Percentiles rank a stretch among this genome's conserved stretches.
These are phyloP conservation scores for Chondrus crispus DNA, from an alignment of 23 red algal genomes.

Conservation along the genomic window DNA sequence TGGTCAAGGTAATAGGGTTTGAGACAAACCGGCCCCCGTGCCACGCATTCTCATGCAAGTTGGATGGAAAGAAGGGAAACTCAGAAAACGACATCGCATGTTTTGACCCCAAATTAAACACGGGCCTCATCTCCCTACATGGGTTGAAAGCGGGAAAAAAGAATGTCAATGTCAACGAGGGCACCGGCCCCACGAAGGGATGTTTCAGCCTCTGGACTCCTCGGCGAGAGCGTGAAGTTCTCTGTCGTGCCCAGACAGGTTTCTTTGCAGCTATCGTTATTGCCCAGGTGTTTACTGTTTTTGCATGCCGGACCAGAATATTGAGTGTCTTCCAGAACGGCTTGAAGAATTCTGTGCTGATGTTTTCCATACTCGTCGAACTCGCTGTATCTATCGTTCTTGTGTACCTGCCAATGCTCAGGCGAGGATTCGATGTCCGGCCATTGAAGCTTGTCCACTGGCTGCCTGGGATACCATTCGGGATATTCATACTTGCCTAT, in stretches of 20 bases:
- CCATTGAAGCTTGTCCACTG: slow-evolving; percentile 28
- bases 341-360: slow-evolving; percentile 44
- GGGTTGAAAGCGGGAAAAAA: not conserved
- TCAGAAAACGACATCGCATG: slow-evolving; percentile 42
- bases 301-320: slow-evolving; percentile 51
- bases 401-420: slow-evolving; percentile 43
- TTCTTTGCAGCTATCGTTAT: slow-evolving; percentile 70
- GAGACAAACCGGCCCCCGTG: slow-evolving; percentile 61
- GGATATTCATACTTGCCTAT: slow-evolving; percentile 48
- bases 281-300: slow-evolving; percentile 48
- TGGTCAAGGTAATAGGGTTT: slow-evolving; percentile 62
- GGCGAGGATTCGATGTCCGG: slow-evolving; percentile 24
- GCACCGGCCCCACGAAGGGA: slow-evolving; percentile 26
- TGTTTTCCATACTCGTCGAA: slow-evolving; percentile 39
- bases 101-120: slow-evolving; percentile 33
- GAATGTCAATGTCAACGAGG: slow-evolving; percentile 30
- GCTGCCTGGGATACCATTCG: slow-evolving; percentile 59
- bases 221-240: slow-evolving; percentile 19
- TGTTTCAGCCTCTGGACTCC: slow-evolving; percentile 76
- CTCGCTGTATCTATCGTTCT: slow-evolving; percentile 8
- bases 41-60: slow-evolving; percentile 32
- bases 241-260: slow-evolving; percentile 60
- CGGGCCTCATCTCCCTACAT: not conserved
- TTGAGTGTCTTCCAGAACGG: slow-evolving; percentile 22
- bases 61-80: not conserved